Conservation (phyloP, 176 grass and related monocot species). For the Oryza punctata region DNA sequence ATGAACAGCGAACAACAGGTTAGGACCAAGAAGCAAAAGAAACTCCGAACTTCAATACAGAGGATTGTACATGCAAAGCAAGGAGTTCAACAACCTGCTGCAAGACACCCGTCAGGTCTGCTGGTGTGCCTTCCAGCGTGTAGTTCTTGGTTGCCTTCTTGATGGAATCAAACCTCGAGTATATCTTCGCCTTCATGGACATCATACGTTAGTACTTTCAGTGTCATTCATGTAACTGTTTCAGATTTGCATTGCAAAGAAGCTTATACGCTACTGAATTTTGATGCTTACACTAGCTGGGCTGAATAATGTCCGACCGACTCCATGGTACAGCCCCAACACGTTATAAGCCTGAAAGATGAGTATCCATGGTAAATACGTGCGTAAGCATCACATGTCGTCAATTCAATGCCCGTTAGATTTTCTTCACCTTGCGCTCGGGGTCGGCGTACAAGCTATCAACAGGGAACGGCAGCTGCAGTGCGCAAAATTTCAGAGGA, state of each 20-base stretch:
- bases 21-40: neutral
- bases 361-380: neutral
- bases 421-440: conserved; percentile 68
- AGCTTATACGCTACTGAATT: neutral
- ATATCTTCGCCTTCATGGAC: conserved; percentile 49
- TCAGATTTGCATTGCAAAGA: neutral
- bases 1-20: neutral
- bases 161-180: conserved; percentile 65
- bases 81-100: conserved; percentile 53
- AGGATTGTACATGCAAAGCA: neutral
- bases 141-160: conserved; percentile 65
- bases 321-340: conserved; percentile 75
- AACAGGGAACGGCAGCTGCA: conserved; percentile 77
- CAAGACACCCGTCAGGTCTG: conserved; percentile 48
- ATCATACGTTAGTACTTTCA: neutral
- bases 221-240: neutral
- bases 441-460: conserved; percentile 92
- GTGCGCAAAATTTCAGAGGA: neutral
- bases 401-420: neutral
- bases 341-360: conserved; percentile 67
- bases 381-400: neutral
- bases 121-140: conserved; percentile 54
- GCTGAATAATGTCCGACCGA: conserved; percentile 68
- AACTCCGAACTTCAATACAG: neutral
- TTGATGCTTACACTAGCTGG: conserved; percentile 67